A percentile compares a stretch with the other conserved stretches of the same genome.
Conservation (phyloP, 2,329 filamentous ascomycete genomes). For the Neofusicoccum sp. region DNA sequence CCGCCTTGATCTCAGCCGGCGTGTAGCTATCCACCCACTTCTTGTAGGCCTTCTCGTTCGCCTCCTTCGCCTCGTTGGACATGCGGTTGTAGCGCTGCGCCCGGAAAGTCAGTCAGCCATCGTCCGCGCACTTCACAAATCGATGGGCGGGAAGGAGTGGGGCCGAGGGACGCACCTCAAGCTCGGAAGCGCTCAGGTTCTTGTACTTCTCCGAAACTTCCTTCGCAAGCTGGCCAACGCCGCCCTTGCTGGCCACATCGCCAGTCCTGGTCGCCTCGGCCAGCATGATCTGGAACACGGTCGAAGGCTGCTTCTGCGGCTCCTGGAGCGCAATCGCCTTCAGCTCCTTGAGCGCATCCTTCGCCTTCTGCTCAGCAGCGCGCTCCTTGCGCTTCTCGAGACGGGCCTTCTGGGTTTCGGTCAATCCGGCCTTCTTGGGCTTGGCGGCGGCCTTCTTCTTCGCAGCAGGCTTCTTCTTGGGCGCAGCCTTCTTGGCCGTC, state of each 20-base stretch:
- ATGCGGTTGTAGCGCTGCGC: slow-evolving; percentile 54
- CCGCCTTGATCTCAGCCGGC: slow-evolving; percentile 56
- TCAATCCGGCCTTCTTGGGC: slow-evolving; percentile 22
- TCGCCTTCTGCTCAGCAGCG: slow-evolving; percentile 29
- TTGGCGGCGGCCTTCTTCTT: slow-evolving; percentile 25
- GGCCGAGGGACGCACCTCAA: slow-evolving; percentile 29
- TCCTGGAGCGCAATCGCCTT: slow-evolving; percentile 39
- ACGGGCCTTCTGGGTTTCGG: slow-evolving; percentile 24
- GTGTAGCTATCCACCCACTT: slow-evolving; percentile 57
- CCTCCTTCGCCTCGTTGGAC: slow-evolving; percentile 47
- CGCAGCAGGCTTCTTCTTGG: slow-evolving; percentile 11
- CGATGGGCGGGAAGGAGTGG: not conserved
- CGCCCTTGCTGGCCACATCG: not conserved
- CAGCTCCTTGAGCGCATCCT: slow-evolving; percentile 29
- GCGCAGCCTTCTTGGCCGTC: slow-evolving; percentile 17
- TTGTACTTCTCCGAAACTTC: slow-evolving; percentile 25
- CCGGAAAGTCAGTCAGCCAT: not conserved
- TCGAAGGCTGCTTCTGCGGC: slow-evolving; percentile 25
- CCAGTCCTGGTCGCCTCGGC: not conserved
- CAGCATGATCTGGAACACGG: slow-evolving; percentile 21
- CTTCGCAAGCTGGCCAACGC: slow-evolving; percentile 26
- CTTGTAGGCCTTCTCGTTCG: slow-evolving; percentile 46
- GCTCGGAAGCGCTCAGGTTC: slow-evolving; percentile 32
- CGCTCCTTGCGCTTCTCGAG: slow-evolving; percentile 27
- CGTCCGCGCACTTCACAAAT: not conserved